These are phyloP conservation scores for Diutina sp. DNA, from an alignment of 1,139 yeast species.

Conservation along the genomic window DNA sequence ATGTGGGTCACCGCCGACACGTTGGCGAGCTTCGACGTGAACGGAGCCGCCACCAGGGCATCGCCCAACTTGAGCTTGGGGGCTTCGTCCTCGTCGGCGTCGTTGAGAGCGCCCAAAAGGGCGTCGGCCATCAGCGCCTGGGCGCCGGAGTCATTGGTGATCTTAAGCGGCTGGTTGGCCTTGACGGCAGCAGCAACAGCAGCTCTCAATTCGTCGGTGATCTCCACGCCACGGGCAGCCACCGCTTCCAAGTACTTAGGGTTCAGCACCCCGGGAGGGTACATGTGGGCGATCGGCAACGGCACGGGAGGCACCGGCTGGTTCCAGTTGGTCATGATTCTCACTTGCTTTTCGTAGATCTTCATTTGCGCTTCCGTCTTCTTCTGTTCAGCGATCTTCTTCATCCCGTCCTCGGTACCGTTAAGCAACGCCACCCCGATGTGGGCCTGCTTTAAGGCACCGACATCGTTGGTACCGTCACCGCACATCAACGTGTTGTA, in stretches of 20 bases:
- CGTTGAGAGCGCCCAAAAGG: constrained; percentile 56
- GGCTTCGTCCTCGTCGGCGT: constrained; percentile 60
- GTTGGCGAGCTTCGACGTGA: constrained; percentile 85
- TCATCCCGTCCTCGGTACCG: constrained; percentile 93
- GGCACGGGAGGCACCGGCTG: constrained; percentile 86
- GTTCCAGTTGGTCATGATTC: constrained; percentile 68
- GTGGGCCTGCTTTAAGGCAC: constrained; percentile 97
- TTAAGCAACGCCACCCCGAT: constrained; percentile 94
- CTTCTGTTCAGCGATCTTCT: constrained; percentile 75
- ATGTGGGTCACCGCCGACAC: constrained; percentile 90
- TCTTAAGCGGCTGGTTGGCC: constrained; percentile 12
- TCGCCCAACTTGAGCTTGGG: constrained; percentile 94
- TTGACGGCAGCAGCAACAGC: constrained; percentile 41
- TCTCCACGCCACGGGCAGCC: constrained; percentile 68
- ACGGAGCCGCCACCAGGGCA: constrained; percentile 99
- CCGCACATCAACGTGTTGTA: constrained; percentile 97
- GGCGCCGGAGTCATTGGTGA: constrained; percentile 7
- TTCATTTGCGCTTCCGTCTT: constrained; percentile 51
- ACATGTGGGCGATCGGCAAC: constrained; percentile 74
- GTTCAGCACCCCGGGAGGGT: constrained; percentile 90
- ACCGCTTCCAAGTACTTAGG: constrained; percentile 82
- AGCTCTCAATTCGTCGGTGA: constrained; percentile 53
- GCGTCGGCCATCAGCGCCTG: constrained; percentile 48
- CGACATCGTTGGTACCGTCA: constrained; percentile 99
- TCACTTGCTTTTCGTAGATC: constrained; percentile 77